A percentile compares a stretch with the other conserved stretches of the same genome.
phyloP scores from a whole-genome alignment of 2,329 filamentous ascomycete species.

The Coniochaeta pulveracea region DNA sequence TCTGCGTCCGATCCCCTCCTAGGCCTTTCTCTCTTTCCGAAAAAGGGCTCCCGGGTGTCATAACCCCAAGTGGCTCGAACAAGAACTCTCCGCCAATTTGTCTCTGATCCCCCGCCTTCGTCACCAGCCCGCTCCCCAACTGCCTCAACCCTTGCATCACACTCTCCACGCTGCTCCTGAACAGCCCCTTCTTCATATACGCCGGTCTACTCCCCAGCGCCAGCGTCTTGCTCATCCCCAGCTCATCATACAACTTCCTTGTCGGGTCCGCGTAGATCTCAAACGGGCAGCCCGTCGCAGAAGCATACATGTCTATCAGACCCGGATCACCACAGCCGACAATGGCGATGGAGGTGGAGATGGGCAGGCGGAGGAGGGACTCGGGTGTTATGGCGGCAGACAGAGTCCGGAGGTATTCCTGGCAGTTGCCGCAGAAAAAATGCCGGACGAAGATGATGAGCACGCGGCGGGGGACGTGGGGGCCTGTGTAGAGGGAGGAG shows the following conservation, averaged over 20 bases:
- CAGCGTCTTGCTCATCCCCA: slow-evolving; percentile 59
- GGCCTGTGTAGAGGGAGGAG: slow-evolving; percentile 48
- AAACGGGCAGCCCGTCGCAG: slow-evolving; percentile 53
- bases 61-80: slow-evolving; percentile 46
- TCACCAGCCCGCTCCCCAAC: slow-evolving; percentile 42
- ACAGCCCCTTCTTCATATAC: slow-evolving; percentile 49
- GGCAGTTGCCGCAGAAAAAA: slow-evolving; percentile 74
- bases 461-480: slow-evolving; percentile 41
- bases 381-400: slow-evolving; percentile 44
- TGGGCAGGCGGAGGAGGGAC: slow-evolving; percentile 35
- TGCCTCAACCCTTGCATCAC: slow-evolving; percentile 50
- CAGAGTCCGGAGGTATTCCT: slow-evolving; percentile 59
- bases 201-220: slow-evolving; percentile 47
- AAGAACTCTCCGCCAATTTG: slow-evolving; percentile 72
- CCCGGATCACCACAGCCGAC: slow-evolving; percentile 61
- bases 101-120: slow-evolving; percentile 52
- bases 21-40: slow-evolving; percentile 1
- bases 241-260: slow-evolving; percentile 49
- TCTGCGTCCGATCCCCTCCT: not conserved
- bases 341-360: slow-evolving; percentile 53
- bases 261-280: slow-evolving; percentile 71
- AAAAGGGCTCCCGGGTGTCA: slow-evolving; percentile 24
- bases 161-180: slow-evolving; percentile 36
- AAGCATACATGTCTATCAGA: slow-evolving; percentile 56
- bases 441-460: slow-evolving; percentile 67